These are phyloP conservation scores for Sonneratia caseolaris DNA, from an alignment of 345 rosid species.

Conservation along the genomic window DNA sequence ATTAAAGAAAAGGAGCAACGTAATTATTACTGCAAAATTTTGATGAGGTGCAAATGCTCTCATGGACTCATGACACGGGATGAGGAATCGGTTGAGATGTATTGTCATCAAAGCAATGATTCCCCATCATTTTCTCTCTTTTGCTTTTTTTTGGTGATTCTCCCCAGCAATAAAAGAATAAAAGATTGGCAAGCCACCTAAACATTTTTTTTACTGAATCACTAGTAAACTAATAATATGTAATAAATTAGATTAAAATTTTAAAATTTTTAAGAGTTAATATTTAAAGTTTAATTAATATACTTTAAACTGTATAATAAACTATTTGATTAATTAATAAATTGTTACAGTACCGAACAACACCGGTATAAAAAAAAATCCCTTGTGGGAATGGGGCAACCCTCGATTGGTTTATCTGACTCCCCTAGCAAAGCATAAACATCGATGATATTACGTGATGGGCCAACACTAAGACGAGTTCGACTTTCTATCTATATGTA, in stretches of 20 bases:
- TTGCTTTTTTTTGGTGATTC: neutral
- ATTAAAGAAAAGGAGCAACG: neutral
- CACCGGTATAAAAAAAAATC: neutral
- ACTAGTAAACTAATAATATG: too few relatives aligned
- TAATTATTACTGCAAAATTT: neutral
- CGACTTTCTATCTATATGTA: too few relatives aligned
- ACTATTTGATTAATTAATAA: too few relatives aligned
- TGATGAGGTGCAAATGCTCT: neutral
- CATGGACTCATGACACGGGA: neutral
- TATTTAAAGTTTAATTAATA: too few relatives aligned
- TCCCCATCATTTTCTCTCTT: neutral
- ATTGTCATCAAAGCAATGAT: conserved; percentile 1
- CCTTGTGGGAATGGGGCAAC: neutral
- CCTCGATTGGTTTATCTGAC: neutral
- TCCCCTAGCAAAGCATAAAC: neutral
- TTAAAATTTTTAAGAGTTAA: too few relatives aligned
- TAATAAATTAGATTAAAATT: too few relatives aligned
- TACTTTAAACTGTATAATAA: too few relatives aligned
- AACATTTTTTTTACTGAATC: too few relatives aligned
- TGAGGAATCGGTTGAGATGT: neutral
- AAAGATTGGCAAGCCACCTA: too few relatives aligned
- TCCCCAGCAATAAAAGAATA: neutral
- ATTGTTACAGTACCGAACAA: too few relatives aligned
- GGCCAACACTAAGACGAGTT: neutral
- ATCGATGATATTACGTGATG: neutral